Conservation (phyloP, 768 basidiomycete genomes). For the Gelatoporia subvermispora region DNA sequence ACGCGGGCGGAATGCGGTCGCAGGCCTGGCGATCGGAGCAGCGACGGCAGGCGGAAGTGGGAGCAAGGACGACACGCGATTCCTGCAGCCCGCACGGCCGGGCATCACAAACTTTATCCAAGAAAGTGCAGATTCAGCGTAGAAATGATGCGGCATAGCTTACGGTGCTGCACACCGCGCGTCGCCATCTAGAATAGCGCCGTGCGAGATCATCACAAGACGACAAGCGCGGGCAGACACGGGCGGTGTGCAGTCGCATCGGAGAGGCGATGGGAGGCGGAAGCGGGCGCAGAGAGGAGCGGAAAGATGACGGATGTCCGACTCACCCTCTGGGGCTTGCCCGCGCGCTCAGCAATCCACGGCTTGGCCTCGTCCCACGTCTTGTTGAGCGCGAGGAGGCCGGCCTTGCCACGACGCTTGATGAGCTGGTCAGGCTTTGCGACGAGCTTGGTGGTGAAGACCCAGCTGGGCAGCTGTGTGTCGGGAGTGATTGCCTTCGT, state of each 20-base stretch:
- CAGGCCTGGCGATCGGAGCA: too few relatives aligned
- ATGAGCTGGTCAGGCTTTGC: constrained; percentile 98
- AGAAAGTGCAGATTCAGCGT: not conserved
- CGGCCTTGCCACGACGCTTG: constrained; percentile 98
- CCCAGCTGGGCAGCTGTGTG: constrained; percentile 68
- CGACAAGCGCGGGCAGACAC: not conserved
- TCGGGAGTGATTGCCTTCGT: constrained; percentile 59
- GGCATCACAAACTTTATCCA: too few relatives aligned
- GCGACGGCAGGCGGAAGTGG: too few relatives aligned
- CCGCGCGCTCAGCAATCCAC: constrained; percentile 86
- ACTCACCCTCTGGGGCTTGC: constrained; percentile 85
- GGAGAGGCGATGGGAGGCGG: not conserved
- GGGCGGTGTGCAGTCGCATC: not conserved
- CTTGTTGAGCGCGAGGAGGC: constrained; percentile 92
- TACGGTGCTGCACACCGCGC: not conserved
- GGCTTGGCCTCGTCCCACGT: constrained; percentile 79
- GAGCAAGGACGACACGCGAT: too few relatives aligned
- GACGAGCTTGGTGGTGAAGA: constrained; percentile 82
- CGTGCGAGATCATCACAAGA: not conserved
- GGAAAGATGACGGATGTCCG: constrained; percentile 1
- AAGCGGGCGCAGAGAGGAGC: not conserved
- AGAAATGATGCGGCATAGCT: not conserved
- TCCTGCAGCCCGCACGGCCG: too few relatives aligned
- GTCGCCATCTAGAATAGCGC: not conserved
- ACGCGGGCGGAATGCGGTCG: too few relatives aligned